Evolutionary conservation across 2,329 filamentous ascomycete genomes (phyloP).

Genomic region (Sclerotinia sclerotiorum): DNA sequence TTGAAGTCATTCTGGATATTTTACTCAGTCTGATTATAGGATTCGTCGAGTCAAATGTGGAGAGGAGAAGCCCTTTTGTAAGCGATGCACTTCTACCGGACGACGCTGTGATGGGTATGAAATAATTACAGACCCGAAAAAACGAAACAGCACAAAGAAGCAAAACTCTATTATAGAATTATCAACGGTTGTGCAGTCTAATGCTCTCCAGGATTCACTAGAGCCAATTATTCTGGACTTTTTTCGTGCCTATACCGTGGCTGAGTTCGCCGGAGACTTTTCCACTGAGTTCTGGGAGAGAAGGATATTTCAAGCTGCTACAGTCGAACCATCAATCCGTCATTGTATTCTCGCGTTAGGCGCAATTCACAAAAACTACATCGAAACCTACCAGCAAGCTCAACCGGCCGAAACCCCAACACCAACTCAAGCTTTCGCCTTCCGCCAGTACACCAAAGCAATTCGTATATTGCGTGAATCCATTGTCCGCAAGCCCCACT

Average conservation of each 20-base stretch:
- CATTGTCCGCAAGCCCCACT: conserved; percentile 33
- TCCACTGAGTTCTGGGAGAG: conserved; percentile 36
- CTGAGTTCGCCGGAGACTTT: conserved; percentile 34
- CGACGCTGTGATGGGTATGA: conserved; percentile 39
- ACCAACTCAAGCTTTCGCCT: conserved; percentile 46
- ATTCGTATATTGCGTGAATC: conserved; percentile 42
- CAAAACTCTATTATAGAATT: conserved; percentile 8
- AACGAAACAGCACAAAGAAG: background rate
- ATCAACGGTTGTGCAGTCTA: background rate
- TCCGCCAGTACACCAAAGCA: conserved; percentile 60
- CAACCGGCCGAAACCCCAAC: conserved; percentile 29
- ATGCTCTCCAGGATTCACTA: conserved; percentile 27
- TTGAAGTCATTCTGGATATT: background rate
- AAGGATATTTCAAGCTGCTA: conserved; percentile 32
- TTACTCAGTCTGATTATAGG: conserved; percentile 27
- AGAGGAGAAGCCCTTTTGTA: conserved; percentile 38
- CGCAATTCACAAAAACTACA: conserved; percentile 37
- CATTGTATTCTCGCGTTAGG: conserved; percentile 38
- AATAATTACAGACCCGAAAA: conserved; percentile 9
- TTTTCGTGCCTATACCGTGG: conserved; percentile 33
- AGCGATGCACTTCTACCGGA: conserved; percentile 37
- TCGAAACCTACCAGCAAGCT: conserved; percentile 47
- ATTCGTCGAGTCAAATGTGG: conserved; percentile 39
- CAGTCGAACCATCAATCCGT: conserved; percentile 33
- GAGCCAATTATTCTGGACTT: conserved; percentile 33